These are phyloP conservation scores for Actinomucor elegans DNA, from an alignment of 371 early-diverging fungal species.

Conservation along the genomic window DNA sequence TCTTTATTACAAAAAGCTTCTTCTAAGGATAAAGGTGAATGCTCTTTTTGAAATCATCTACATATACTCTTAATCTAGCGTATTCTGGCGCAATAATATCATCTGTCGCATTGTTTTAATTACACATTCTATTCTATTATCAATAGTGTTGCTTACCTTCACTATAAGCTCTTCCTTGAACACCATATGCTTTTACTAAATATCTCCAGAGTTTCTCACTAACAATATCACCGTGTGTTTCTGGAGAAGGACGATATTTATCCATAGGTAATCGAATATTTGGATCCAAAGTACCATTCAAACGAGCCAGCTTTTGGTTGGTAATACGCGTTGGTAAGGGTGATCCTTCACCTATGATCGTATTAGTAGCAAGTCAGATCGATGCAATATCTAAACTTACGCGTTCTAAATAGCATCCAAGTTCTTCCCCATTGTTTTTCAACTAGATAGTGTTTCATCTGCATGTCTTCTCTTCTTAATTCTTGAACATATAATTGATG, in stretches of 20 bases:
- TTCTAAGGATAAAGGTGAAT: conserved; percentile 38
- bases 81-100: conserved; percentile 43
- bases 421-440: conserved; percentile 45
- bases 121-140: background rate
- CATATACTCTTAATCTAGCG: conserved; percentile 39
- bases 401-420: conserved; percentile 51
- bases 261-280: conserved; percentile 43
- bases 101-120: conserved; percentile 13
- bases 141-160: conserved; percentile 41
- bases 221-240: conserved; percentile 48
- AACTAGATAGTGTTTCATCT: conserved; percentile 37
- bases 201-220: conserved; percentile 43
- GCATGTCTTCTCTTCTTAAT: conserved; percentile 44
- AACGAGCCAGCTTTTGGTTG: conserved; percentile 35
- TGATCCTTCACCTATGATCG: conserved; percentile 38
- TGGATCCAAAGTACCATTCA: conserved; percentile 40
- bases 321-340: conserved; percentile 37
- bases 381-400: conserved; percentile 19
- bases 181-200: conserved; percentile 38
- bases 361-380: background rate
- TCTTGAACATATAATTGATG: conserved; percentile 45
- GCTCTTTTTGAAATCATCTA: conserved; percentile 46
- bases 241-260: conserved; percentile 47
- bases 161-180: conserved; percentile 39
- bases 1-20: too few species aligned